Percentiles rank a stretch among this genome's conserved stretches.
Conservation (phyloP, 164 flowering plant species). For the Pachysandra terminalis region DNA sequence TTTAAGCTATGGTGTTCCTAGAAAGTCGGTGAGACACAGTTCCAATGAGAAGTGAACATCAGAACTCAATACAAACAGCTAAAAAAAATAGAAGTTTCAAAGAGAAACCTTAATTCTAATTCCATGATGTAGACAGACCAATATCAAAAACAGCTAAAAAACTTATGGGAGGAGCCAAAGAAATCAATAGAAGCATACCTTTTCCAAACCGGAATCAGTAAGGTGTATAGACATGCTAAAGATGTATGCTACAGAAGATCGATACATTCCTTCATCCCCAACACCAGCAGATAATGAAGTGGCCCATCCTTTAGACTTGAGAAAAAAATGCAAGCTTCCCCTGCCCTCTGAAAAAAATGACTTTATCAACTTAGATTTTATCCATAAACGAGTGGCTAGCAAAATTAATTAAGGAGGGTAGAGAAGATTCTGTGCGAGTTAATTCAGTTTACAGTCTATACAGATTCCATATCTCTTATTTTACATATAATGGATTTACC, state of each 20-base stretch:
- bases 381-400: background rate
- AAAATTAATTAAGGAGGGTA: background rate
- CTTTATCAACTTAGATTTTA: background rate
- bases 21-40: no score
- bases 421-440: background rate
- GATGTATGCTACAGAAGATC: constrained; percentile 77
- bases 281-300: constrained; percentile 97
- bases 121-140: background rate
- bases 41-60: no score
- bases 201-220: constrained; percentile 81
- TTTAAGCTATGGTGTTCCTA: no score
- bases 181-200: constrained; percentile 39
- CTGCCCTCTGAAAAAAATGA: constrained; percentile 69
- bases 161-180: background rate
- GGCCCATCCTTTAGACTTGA: constrained; percentile 85
- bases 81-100: no score
- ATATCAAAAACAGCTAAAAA: background rate
- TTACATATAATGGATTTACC: no score
- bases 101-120: no score
- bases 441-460: background rate
- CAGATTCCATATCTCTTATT: no score
- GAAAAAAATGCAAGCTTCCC: constrained; percentile 82
- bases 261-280: constrained; percentile 84
- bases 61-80: no score
- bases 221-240: constrained; percentile 83